These are phyloP conservation scores for Ricinus communis DNA, from an alignment of 345 rosid genomes.

Conservation along the genomic window DNA sequence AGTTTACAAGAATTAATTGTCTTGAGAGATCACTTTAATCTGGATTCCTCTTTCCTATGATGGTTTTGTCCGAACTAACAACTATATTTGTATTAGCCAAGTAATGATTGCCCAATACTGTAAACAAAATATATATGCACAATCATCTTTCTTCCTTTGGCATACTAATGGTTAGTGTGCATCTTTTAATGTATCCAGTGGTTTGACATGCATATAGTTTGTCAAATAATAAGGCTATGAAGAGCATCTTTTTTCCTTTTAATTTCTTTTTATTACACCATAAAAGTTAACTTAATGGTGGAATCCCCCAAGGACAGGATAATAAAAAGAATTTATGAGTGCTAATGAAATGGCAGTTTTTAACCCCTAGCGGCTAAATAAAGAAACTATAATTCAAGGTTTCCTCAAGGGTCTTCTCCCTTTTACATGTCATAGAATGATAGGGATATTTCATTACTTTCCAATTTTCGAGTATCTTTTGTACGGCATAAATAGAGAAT, in stretches of 20 bases:
- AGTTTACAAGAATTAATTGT: background rate
- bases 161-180: background rate
- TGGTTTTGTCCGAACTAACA: background rate
- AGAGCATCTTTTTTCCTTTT: background rate
- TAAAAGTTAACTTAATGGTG: background rate
- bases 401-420: too few relatives aligned
- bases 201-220: background rate
- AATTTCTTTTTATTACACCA: background rate
- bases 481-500: too few relatives aligned
- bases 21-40: background rate
- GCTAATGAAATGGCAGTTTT: too few relatives aligned
- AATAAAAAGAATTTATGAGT: background rate
- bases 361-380: too few relatives aligned
- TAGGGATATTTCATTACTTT: too few relatives aligned
- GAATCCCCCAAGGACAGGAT: background rate
- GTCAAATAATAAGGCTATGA: background rate
- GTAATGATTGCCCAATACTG: too few relatives aligned
- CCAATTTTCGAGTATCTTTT: too few relatives aligned
- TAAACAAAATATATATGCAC: background rate
- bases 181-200: background rate
- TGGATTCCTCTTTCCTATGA: background rate
- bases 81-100: background rate
- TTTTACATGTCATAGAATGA: too few relatives aligned
- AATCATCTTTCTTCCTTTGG: too few relatives aligned
- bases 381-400: too few relatives aligned